These are phyloP conservation scores for Echria macrotheca DNA, from an alignment of 495 filamentous ascomycete genomes.

Conservation along the genomic window DNA sequence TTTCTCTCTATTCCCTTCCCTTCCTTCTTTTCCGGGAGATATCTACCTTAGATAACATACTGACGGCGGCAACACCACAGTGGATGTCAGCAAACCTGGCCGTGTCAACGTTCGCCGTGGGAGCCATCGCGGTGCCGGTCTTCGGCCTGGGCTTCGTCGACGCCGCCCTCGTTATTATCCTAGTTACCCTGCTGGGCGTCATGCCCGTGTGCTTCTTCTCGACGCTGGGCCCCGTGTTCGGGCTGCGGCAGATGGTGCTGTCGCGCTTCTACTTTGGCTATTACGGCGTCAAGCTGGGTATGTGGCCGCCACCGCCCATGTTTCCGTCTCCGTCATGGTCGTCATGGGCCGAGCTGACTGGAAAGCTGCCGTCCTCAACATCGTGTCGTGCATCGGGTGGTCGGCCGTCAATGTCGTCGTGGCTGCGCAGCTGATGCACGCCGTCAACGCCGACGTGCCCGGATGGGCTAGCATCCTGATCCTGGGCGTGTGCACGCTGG, in stretches of 20 bases:
- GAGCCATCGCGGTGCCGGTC: slow-evolving; percentile 60
- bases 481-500: slow-evolving; percentile 62
- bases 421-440: slow-evolving; percentile 69
- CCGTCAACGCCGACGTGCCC: slow-evolving; percentile 62
- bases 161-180: slow-evolving; percentile 66
- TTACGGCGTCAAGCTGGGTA: slow-evolving; percentile 64
- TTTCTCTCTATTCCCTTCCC: slow-evolving; percentile 3
- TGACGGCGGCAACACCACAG: too few species aligned
- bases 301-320: too few species aligned
- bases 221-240: slow-evolving; percentile 71
- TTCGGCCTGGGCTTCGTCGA: slow-evolving; percentile 72
- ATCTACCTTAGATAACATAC: too few species aligned
- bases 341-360: too few species aligned
- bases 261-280: slow-evolving; percentile 76
- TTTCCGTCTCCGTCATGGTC: too few species aligned
- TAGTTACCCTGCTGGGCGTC: slow-evolving; percentile 70
- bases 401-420: slow-evolving; percentile 72
- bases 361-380: slow-evolving; percentile 65
- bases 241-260: slow-evolving; percentile 77
- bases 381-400: slow-evolving; percentile 75
- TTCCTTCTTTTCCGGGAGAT: too few species aligned
- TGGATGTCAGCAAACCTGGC: slow-evolving; percentile 85
- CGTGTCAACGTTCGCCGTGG: slow-evolving; percentile 75
- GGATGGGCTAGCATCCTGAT: slow-evolving; percentile 71
- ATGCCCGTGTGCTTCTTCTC: slow-evolving; percentile 78